Evolutionary conservation across 495 filamentous ascomycete species (phyloP).

Genomic region (Massariosphaeria phaeospora): DNA sequence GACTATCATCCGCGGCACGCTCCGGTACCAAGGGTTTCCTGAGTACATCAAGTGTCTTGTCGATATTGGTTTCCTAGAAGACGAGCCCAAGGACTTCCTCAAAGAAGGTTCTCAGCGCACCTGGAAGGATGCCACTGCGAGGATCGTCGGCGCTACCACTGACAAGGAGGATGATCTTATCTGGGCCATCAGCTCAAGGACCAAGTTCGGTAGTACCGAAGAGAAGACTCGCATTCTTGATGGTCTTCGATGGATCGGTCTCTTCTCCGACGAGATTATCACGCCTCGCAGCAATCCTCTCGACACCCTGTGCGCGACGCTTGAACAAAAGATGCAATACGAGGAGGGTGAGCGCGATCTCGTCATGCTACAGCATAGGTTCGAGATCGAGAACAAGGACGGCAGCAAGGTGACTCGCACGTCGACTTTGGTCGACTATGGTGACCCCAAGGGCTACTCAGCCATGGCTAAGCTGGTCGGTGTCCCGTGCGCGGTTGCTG

Average conservation of each 20-base stretch:
- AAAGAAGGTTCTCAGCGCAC: conserved; percentile 44
- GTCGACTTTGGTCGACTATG: conserved; percentile 81
- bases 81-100: conserved; percentile 57
- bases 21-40: conserved; percentile 81
- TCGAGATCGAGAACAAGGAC: conserved; percentile 80
- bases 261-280: conserved; percentile 74
- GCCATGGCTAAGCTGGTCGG: conserved; percentile 87
- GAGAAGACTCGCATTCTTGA: conserved; percentile 70
- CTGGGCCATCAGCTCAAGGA: conserved; percentile 68
- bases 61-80: conserved; percentile 75
- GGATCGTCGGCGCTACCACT: conserved; percentile 64
- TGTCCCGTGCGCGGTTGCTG: conserved; percentile 53
- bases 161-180: conserved; percentile 60
- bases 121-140: conserved; percentile 78
- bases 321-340: conserved; percentile 91
- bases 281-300: conserved; percentile 73
- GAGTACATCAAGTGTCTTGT: conserved; percentile 82
- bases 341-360: conserved; percentile 79
- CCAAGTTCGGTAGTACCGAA: conserved; percentile 62
- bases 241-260: conserved; percentile 78
- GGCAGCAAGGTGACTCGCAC: conserved; percentile 68
- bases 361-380: conserved; percentile 85
- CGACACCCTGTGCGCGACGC: conserved; percentile 82
- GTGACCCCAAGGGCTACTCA: conserved; percentile 71
- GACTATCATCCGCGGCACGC: conserved; percentile 68